Percentiles rank a stretch among this genome's conserved stretches.
These are phyloP conservation scores for Saposhnikovia divaricata DNA, from an alignment of 129 eudicot genomes.

Conservation along the genomic window DNA sequence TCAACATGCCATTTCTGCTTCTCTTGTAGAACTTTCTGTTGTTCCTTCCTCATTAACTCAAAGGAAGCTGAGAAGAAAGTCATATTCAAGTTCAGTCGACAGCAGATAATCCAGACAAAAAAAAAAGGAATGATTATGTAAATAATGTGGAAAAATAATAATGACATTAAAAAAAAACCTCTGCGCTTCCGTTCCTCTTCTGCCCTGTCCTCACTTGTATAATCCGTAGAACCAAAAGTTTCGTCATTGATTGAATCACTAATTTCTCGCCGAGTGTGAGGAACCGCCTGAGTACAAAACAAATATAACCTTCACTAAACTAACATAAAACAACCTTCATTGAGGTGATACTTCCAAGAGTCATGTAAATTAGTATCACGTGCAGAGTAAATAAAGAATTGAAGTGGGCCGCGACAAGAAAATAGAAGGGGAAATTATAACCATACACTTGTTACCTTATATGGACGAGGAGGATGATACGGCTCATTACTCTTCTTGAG, in stretches of 20 bases:
- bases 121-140: slow-evolving; percentile 4
- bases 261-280: slow-evolving; percentile 54
- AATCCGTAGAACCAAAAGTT: slow-evolving; percentile 84
- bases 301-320: background rate
- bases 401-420: too few relatives aligned
- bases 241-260: slow-evolving; percentile 82
- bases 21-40: slow-evolving; percentile 78
- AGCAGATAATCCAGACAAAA: slow-evolving; percentile 7
- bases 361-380: background rate
- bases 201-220: slow-evolving; percentile 76
- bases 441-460: slow-evolving; percentile 39
- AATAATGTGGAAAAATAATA: background rate
- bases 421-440: background rate
- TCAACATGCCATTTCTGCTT: slow-evolving; percentile 55
- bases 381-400: background rate
- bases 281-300: slow-evolving; percentile 52
- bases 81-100: slow-evolving; percentile 6
- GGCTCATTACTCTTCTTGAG: slow-evolving; percentile 74
- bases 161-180: slow-evolving; percentile 33
- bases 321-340: background rate
- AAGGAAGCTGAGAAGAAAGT: slow-evolving; percentile 58
- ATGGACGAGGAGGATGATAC: slow-evolving; percentile 99
- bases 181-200: slow-evolving; percentile 92
- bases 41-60: slow-evolving; percentile 94
- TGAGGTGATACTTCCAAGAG: background rate